Conservation (phyloP, 768 basidiomycete species). For the Holtermanniella nyarrowii region DNA sequence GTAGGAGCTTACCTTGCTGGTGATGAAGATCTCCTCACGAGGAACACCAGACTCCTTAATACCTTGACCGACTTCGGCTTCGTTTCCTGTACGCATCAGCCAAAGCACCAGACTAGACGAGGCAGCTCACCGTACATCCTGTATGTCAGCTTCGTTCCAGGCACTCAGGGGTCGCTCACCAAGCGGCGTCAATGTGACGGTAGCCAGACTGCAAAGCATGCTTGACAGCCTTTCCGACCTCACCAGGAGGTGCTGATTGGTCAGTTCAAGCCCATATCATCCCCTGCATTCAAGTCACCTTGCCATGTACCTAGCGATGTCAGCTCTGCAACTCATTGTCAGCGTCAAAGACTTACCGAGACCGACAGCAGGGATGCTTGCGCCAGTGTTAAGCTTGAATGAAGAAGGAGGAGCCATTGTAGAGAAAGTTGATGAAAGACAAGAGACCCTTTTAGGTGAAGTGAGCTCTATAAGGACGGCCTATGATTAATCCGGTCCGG, state of each 20-base stretch:
- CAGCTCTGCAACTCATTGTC: background rate
- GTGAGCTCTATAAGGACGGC: too few relatives aligned
- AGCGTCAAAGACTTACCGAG: constrained; percentile 44
- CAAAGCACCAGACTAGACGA: constrained; percentile 12
- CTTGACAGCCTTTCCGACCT: constrained; percentile 63
- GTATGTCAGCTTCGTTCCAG: background rate
- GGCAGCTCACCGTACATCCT: constrained; percentile 1
- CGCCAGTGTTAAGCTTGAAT: constrained; percentile 65
- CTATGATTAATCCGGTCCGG: too few relatives aligned
- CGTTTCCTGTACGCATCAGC: constrained; percentile 46
- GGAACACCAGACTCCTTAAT: constrained; percentile 65
- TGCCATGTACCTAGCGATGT: constrained; percentile 61
- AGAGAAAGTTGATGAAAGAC: too few relatives aligned
- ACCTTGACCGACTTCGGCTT: constrained; percentile 70
- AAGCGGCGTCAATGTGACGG: constrained; percentile 49
- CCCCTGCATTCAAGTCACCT: too few relatives aligned
- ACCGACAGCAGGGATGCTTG: constrained; percentile 60
- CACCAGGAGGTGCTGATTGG: too few relatives aligned
- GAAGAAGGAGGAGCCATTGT: constrained; percentile 44
- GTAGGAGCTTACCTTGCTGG: constrained; percentile 42
- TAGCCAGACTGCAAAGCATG: constrained; percentile 66
- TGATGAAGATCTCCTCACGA: constrained; percentile 66
- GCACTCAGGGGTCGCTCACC: constrained; percentile 52
- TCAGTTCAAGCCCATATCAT: too few relatives aligned
- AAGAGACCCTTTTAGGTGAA: too few relatives aligned